Conservation (phyloP, 2,329 filamentous ascomycete genomes). For the Fusarium robinianum region DNA sequence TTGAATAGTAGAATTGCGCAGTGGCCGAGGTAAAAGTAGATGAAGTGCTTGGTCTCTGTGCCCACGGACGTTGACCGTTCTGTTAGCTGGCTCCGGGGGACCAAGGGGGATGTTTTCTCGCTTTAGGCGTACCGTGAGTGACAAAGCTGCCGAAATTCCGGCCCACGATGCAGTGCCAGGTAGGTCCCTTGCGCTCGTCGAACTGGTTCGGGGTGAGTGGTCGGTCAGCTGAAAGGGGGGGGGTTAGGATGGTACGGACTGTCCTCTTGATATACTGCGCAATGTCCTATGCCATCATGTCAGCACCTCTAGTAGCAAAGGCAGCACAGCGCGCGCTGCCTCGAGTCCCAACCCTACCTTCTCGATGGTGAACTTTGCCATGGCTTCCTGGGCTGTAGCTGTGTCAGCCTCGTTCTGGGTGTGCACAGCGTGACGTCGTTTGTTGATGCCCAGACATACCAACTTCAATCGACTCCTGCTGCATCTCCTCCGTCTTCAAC, state of each 20-base stretch:
- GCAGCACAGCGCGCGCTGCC: conserved; percentile 2
- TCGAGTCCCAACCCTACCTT: too few species aligned
- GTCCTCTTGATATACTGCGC: conserved; percentile 95
- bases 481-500: conserved; percentile 97
- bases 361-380: conserved; percentile 66
- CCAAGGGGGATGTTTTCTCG: conserved; percentile 1
- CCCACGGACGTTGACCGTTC: background rate
- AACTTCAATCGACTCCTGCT: conserved; percentile 91
- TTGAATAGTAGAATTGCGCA: conserved; percentile 99
- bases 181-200: conserved; percentile 93
- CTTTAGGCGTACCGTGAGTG: conserved; percentile 75
- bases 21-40: conserved; percentile 99
- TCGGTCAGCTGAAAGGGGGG: conserved; percentile 12
- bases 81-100: conserved; percentile 20
- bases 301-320: conserved; percentile 9
- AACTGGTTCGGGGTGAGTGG: conserved; percentile 62
- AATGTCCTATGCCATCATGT: conserved; percentile 70
- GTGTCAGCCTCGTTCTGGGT: conserved; percentile 33
- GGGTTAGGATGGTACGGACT: conserved; percentile 50
- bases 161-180: conserved; percentile 99
- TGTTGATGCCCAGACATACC: conserved; percentile 62
- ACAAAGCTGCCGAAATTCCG: conserved; percentile 99
- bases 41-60: conserved; percentile 98
- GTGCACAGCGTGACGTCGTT: conserved; percentile 5
- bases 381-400: conserved; percentile 61